Conservation (phyloP, 2,329 filamentous ascomycete species). For the Albifimbria verrucaria region DNA sequence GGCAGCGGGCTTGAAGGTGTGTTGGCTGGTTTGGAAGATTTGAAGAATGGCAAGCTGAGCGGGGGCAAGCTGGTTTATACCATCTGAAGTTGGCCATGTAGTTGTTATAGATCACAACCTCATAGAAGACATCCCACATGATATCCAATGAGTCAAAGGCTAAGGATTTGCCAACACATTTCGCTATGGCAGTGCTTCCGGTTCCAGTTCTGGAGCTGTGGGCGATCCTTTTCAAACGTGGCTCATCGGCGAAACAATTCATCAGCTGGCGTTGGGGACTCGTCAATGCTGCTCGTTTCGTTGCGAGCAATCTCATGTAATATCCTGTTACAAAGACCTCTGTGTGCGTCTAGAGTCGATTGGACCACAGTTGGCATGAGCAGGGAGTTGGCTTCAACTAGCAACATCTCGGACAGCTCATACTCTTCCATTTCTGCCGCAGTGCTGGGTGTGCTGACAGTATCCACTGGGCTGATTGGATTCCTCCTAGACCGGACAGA, state of each 20-base stretch:
- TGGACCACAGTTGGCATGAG: conserved; percentile 32
- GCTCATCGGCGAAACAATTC: not conserved
- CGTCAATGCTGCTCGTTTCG: conserved; percentile 10
- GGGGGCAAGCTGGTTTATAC: conserved; percentile 41
- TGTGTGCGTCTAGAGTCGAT: conserved; percentile 24
- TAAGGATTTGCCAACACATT: too few species aligned
- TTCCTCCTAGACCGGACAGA: conserved; percentile 20
- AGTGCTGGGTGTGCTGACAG: conserved; percentile 22
- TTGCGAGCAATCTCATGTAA: conserved; percentile 24
- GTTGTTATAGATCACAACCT: too few species aligned
- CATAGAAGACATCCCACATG: too few species aligned
- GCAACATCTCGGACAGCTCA: conserved; percentile 28
- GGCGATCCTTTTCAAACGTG: too few species aligned
- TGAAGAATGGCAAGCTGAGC: conserved; percentile 30
- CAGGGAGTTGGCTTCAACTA: conserved; percentile 29
- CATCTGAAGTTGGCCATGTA: not conserved
- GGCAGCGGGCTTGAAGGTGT: conserved; percentile 29
- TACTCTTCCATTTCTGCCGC: conserved; percentile 24
- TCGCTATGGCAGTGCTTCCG: too few species aligned
- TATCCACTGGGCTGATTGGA: conserved; percentile 19
- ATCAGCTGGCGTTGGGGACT: not conserved
- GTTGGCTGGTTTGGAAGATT: conserved; percentile 27
- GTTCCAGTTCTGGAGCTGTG: too few species aligned
- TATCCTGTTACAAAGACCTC: conserved; percentile 25
- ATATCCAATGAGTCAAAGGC: too few species aligned